These are phyloP conservation scores for Brassica hybrid DNA, from an alignment of 441 rosid genomes.

Conservation along the genomic window DNA sequence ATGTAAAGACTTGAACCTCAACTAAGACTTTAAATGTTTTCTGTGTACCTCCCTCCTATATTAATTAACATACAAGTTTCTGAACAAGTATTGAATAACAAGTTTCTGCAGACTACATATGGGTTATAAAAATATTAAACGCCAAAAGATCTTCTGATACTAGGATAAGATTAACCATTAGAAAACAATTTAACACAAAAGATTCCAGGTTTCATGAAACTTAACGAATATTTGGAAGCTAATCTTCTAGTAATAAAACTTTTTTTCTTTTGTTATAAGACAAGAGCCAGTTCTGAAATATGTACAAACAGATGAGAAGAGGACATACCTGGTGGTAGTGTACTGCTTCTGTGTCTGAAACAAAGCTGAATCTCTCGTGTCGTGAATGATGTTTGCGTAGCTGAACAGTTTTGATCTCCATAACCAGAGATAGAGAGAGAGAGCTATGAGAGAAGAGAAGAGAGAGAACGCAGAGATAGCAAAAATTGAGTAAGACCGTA, in stretches of 20 bases:
- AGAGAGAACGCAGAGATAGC: not conserved
- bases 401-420: not conserved
- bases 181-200: not conserved
- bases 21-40: not conserved
- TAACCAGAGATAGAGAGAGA: not conserved
- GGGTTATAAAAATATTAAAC: not conserved
- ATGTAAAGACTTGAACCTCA: not conserved
- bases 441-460: not conserved
- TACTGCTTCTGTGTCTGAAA: not conserved
- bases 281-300: conserved; percentile 3
- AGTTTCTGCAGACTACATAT: not conserved
- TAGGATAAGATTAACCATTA: not conserved
- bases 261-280: not conserved
- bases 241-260: not conserved
- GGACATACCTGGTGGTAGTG: conserved; percentile 36
- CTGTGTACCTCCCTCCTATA: not conserved
- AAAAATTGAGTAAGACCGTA: not conserved
- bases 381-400: not conserved
- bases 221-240: not conserved
- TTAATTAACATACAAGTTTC: not conserved
- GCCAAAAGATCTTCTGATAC: not conserved
- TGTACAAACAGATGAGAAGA: conserved; percentile 17
- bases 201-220: not conserved
- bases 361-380: not conserved
- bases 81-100: not conserved